A percentile compares a stretch with the other conserved stretches of the same genome.
These are phyloP conservation scores for Scleromitrula shiraiana DNA, from an alignment of 2,329 filamentous ascomycete species.

Conservation along the genomic window DNA sequence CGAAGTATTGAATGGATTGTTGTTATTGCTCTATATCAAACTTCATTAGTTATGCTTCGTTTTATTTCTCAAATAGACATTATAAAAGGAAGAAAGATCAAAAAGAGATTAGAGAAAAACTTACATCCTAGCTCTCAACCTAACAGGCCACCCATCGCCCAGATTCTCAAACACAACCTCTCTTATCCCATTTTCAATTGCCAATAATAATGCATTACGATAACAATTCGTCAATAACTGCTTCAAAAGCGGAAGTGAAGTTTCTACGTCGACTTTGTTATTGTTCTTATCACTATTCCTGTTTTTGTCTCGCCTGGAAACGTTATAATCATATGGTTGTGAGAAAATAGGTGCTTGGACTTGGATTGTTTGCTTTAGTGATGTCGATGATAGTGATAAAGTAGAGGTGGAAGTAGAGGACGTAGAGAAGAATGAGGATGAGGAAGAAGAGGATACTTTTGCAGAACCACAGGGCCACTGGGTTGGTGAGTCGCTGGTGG, in stretches of 20 bases:
- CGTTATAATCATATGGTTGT: no score
- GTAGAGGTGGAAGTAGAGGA: not conserved
- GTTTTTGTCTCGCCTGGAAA: no score
- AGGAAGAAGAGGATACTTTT: no score
- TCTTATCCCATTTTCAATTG: not conserved
- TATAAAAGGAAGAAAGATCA: no score
- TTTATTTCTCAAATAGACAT: no score
- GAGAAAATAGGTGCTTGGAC: not conserved
- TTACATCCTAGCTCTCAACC: not conserved
- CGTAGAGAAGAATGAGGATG: not conserved
- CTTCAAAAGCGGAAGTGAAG: not conserved
- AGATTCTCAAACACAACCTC: not conserved
- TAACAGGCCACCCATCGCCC: not conserved
- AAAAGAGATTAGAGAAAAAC: not conserved
- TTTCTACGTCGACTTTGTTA: not conserved
- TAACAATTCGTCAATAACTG: not conserved
- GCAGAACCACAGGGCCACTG: no score
- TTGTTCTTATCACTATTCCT: no score
- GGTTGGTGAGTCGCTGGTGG: not conserved
- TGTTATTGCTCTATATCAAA: not conserved
- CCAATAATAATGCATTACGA: not conserved
- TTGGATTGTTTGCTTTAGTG: not conserved
- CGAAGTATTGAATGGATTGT: not conserved
- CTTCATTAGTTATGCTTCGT: not conserved
- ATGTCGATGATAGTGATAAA: fast-evolving